A percentile compares a stretch with the other conserved stretches of the same genome.
Conservation (phyloP, 2,329 filamentous ascomycete species). For the Orbilia quercus region DNA sequence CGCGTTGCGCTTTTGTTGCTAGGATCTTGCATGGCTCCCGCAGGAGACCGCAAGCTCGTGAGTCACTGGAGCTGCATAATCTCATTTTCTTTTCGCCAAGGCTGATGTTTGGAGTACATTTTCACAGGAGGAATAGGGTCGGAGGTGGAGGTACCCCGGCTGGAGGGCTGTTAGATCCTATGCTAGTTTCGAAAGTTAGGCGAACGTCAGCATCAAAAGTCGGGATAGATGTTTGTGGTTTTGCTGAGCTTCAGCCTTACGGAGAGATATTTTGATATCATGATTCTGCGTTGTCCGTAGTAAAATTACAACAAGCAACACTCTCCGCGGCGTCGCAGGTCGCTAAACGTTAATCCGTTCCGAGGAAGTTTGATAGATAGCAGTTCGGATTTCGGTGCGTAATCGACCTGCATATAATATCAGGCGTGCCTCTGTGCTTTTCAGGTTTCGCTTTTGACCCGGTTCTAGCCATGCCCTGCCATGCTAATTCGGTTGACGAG, state of each 20-base stretch:
- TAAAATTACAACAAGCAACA: conserved; percentile 51
- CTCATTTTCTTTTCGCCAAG: conserved; percentile 2
- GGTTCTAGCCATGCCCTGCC: conserved; percentile 22
- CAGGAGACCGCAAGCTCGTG: conserved; percentile 29
- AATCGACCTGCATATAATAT: conserved; percentile 33
- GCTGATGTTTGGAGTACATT: background rate
- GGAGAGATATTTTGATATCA: background rate
- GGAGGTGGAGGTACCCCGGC: conserved; percentile 12
- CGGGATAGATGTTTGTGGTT: background rate
- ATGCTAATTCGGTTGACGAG: too few relatives aligned
- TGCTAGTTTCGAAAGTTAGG: conserved; percentile 28
- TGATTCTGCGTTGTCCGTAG: conserved; percentile 35
- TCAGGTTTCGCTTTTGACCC: conserved; percentile 15
- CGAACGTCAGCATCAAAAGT: conserved; percentile 11
- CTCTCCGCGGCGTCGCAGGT: conserved; percentile 31
- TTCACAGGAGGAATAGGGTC: background rate
- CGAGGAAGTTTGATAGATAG: conserved; percentile 36
- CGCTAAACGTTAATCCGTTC: conserved; percentile 38
- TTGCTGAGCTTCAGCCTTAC: background rate
- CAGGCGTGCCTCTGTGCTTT: conserved; percentile 6
- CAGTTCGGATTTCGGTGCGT: conserved; percentile 42
- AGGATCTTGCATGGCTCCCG: conserved; percentile 25
- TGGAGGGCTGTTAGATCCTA: conserved; percentile 35
- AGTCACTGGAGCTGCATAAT: conserved; percentile 32
- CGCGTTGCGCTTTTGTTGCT: conserved; percentile 53